These are phyloP conservation scores for Inga oerstediana DNA, from an alignment of 306 rosid genomes.

Conservation along the genomic window DNA sequence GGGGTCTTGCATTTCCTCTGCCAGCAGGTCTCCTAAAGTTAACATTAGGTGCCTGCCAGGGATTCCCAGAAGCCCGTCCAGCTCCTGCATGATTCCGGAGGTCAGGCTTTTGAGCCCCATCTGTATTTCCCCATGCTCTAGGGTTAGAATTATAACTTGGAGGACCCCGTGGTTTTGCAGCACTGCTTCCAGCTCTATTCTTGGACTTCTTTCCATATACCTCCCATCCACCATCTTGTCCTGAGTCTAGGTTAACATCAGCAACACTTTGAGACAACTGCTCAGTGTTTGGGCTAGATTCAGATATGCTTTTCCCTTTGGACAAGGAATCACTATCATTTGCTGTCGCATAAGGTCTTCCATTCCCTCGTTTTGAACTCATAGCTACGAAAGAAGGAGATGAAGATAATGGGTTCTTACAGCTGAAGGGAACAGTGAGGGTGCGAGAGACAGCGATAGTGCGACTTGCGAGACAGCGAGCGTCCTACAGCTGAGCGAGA, in stretches of 20 bases:
- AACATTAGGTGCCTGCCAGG: slow-evolving; percentile 35
- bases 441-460: too few species aligned
- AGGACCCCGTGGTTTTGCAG: slow-evolving; percentile 47
- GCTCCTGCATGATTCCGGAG: slow-evolving; percentile 31
- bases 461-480: too few species aligned
- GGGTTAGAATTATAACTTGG: slow-evolving; percentile 37
- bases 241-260: slow-evolving; percentile 42
- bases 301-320: slow-evolving; percentile 41
- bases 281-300: slow-evolving; percentile 30
- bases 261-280: slow-evolving; percentile 48
- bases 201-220: slow-evolving; percentile 58
- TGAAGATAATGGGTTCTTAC: too few species aligned
- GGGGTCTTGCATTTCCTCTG: slow-evolving; percentile 50
- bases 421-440: too few species aligned
- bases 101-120: slow-evolving; percentile 31
- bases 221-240: slow-evolving; percentile 70
- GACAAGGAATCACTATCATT: slow-evolving; percentile 22
- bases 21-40: slow-evolving; percentile 46
- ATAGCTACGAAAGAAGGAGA: too few species aligned
- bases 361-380: slow-evolving; percentile 51
- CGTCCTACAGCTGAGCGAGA: too few species aligned
- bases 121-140: slow-evolving; percentile 35
- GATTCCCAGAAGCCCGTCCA: slow-evolving; percentile 43
- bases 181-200: slow-evolving; percentile 57
- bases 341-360: slow-evolving; percentile 27